Conservation (phyloP, 768 basidiomycete species). For the Suillus paluster region DNA sequence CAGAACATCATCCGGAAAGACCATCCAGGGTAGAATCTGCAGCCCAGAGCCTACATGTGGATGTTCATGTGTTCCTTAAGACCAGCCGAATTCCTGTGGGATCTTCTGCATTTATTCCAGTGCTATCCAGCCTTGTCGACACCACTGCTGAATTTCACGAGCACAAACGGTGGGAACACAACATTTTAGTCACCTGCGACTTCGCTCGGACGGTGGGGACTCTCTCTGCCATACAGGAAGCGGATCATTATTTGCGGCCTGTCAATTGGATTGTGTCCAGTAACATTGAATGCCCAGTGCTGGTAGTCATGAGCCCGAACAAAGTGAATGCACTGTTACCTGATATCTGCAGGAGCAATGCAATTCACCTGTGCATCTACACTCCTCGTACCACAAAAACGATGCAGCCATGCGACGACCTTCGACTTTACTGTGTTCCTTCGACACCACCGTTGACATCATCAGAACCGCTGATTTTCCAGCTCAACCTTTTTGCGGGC, state of each 20-base stretch:
- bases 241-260: slow-evolving; percentile 29
- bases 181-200: too few relatives aligned
- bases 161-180: too few relatives aligned
- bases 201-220: slow-evolving; percentile 18
- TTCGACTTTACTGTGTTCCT: slow-evolving; percentile 20
- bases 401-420: slow-evolving; percentile 43
- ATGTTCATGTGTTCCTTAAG: too few relatives aligned
- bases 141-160: too few relatives aligned
- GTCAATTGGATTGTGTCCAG: slow-evolving; percentile 33
- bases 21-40: slow-evolving; percentile 31
- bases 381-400: slow-evolving; percentile 39
- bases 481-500: too few relatives aligned
- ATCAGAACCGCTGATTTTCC: too few relatives aligned
- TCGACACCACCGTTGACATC: too few relatives aligned
- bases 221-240: neutral
- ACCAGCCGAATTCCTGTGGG: too few relatives aligned
- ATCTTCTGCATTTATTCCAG: too few relatives aligned
- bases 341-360: slow-evolving; percentile 35
- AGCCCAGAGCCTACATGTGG: slow-evolving; percentile 25
- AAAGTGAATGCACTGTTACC: slow-evolving; percentile 45
- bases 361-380: slow-evolving; percentile 48
- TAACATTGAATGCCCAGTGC: slow-evolving; percentile 17
- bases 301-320: slow-evolving; percentile 46
- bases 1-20: slow-evolving; percentile 44
- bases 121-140: too few relatives aligned